Evolutionary conservation across 2,329 filamentous ascomycete species (phyloP).

Genomic region (Botrytis aclada): DNA sequence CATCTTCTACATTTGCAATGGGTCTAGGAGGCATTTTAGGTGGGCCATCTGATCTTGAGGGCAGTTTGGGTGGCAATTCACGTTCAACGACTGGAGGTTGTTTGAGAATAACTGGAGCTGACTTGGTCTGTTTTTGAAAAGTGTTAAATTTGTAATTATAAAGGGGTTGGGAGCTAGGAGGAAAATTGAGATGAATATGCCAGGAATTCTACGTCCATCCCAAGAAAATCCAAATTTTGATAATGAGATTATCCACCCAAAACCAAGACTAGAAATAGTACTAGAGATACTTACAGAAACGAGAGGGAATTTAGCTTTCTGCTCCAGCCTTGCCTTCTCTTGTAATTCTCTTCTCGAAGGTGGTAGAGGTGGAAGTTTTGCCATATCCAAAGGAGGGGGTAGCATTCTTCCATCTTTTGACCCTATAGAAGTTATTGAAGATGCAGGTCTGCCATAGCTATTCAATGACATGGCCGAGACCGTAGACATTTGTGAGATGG

Average conservation of each 20-base stretch:
- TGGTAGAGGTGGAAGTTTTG: conserved; percentile 57
- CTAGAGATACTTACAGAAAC: conserved; percentile 13
- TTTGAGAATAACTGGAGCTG: conserved; percentile 38
- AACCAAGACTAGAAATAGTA: not conserved
- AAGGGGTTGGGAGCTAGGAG: not conserved
- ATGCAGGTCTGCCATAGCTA: conserved; percentile 39
- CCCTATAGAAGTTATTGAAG: conserved; percentile 46
- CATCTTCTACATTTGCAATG: conserved; percentile 26
- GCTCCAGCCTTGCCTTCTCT: conserved; percentile 44
- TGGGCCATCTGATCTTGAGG: conserved; percentile 40
- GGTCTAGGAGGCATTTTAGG: conserved; percentile 51
- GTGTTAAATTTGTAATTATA: not conserved
- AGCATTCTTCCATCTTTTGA: conserved; percentile 49
- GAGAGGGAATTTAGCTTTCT: conserved; percentile 32
- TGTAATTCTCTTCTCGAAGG: conserved; percentile 55
- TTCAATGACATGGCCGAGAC: conserved; percentile 52
- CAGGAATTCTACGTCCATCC: not conserved
- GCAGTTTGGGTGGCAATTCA: conserved; percentile 32
- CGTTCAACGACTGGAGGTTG: conserved; percentile 27
- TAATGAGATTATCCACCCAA: not conserved
- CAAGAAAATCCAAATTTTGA: not conserved
- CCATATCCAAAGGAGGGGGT: conserved; percentile 54
- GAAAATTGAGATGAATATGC: not conserved
- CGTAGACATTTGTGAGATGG: conserved; percentile 52
- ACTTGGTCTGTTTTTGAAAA: conserved; percentile 36